A percentile compares a stretch with the other conserved stretches of the same genome.
phyloP scores from a whole-genome alignment of 441 rosid species.

The Kokia cookei region DNA sequence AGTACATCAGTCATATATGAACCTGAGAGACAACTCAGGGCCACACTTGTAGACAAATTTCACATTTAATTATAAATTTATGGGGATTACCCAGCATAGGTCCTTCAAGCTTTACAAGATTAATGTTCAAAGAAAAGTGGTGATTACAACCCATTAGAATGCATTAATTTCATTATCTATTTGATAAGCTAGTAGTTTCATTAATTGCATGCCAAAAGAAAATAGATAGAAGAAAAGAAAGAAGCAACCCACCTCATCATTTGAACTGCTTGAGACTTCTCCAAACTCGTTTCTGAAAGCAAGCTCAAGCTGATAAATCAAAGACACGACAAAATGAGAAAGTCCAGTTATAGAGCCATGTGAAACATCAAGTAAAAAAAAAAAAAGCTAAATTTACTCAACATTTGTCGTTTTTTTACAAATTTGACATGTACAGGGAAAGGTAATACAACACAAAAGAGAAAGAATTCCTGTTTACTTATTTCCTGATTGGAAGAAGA shows the following conservation, averaged over 20 bases:
- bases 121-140: not conserved
- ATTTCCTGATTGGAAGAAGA: not conserved
- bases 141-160: not conserved
- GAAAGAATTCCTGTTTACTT: not conserved
- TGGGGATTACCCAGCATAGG: not conserved
- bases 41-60: not conserved
- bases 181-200: not conserved
- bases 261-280: conserved; percentile 36
- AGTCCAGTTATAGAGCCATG: not conserved
- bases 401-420: not conserved
- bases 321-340: conserved; percentile 4
- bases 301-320: conserved; percentile 67
- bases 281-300: conserved; percentile 58
- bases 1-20: not conserved
- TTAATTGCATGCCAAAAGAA: not conserved
- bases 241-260: conserved; percentile 53
- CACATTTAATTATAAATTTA: not conserved
- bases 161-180: not conserved
- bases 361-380: not conserved
- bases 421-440: not conserved
- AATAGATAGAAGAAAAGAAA: not conserved
- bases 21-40: not conserved
- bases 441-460: not conserved
- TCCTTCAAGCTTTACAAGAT: not conserved
- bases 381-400: not conserved